Percentiles rank a stretch among this genome's conserved stretches.
phyloP scores from a whole-genome alignment of 2,329 filamentous ascomycete genomes.

The Talaromyces rugulosus region DNA sequence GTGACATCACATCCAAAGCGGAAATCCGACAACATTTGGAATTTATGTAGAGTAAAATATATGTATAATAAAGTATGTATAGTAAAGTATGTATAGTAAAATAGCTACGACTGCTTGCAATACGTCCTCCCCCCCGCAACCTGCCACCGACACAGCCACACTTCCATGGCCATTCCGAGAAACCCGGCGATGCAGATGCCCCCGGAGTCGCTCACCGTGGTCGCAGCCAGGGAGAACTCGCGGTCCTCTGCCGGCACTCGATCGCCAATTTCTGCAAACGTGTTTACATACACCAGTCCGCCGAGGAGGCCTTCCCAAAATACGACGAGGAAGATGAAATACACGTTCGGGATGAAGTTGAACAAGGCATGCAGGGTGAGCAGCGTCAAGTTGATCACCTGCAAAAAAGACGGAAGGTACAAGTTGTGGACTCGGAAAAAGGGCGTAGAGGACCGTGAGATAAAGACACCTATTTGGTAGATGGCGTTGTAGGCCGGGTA shows the following conservation, averaged over 20 bases:
- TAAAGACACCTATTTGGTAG: slow-evolving; percentile 92
- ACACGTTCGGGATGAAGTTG: slow-evolving; percentile 79
- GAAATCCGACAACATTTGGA: background rate
- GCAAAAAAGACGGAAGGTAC: slow-evolving; percentile 77
- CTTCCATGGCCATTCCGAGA: slow-evolving; percentile 76
- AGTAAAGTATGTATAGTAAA: background rate
- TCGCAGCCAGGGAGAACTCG: slow-evolving; percentile 87
- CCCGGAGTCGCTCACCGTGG: slow-evolving; percentile 84
- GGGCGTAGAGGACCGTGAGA: slow-evolving; percentile 85
- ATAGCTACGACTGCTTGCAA: slow-evolving; percentile 51
- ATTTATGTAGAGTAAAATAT: background rate
- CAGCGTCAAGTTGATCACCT: slow-evolving; percentile 70
- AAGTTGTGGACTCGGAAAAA: slow-evolving; percentile 77
- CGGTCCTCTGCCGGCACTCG: slow-evolving; percentile 70
- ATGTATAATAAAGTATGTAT: background rate
- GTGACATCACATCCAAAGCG: background rate
- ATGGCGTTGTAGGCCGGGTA: slow-evolving; percentile 94
- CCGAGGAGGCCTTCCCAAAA: slow-evolving; percentile 95
- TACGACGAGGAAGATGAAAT: slow-evolving; percentile 75
- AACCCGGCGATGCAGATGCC: slow-evolving; percentile 88
- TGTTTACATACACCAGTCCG: slow-evolving; percentile 90
- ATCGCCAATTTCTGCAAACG: slow-evolving; percentile 90
- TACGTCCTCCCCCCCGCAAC: slow-evolving; percentile 73
- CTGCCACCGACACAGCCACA: slow-evolving; percentile 78
- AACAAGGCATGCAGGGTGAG: slow-evolving; percentile 73